Percentiles rank a stretch among this genome's conserved stretches.
Evolutionary conservation across 1,284 basidiomycete genomes (phyloP).

Genomic region (Cryptococcus neoformans): DNA sequence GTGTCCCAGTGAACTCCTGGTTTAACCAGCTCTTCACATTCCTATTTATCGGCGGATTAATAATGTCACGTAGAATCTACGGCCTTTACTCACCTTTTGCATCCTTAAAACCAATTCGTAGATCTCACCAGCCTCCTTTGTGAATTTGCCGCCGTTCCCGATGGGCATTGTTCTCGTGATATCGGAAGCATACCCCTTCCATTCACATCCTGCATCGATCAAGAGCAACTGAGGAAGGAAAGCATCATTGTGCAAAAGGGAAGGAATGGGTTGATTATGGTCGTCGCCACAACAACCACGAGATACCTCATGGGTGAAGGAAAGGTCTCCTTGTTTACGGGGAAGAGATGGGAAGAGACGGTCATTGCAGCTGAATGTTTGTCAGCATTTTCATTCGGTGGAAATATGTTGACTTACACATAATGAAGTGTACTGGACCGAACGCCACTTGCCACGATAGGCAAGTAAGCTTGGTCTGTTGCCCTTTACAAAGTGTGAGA

Average conservation of each 20-base stretch:
- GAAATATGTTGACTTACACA: constrained; percentile 55
- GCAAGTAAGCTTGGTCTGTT: constrained; percentile 73
- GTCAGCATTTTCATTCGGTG: background rate
- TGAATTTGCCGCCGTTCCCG: constrained; percentile 84
- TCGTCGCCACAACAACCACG: constrained; percentile 43
- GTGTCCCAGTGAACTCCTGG: constrained; percentile 81
- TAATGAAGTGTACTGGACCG: constrained; percentile 86
- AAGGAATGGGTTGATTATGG: constrained; percentile 23
- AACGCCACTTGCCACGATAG: constrained; percentile 79
- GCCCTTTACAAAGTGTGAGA: constrained; percentile 10
- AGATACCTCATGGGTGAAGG: constrained; percentile 30
- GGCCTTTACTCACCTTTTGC: constrained; percentile 63
- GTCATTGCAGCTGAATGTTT: constrained; percentile 44
- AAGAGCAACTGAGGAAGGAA: constrained; percentile 72
- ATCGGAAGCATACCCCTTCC: constrained; percentile 56
- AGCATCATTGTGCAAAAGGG: constrained; percentile 21
- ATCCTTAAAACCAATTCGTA: constrained; percentile 82
- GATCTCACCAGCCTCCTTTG: constrained; percentile 69
- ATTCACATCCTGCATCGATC: constrained; percentile 90
- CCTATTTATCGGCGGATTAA: constrained; percentile 53
- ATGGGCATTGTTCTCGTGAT: constrained; percentile 53
- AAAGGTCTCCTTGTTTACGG: constrained; percentile 33
- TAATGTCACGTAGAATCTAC: background rate
- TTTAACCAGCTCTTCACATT: constrained; percentile 64
- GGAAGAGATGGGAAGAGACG: constrained; percentile 42